These are phyloP conservation scores for Ogataea allantospora DNA, from an alignment of 805 yeast species.

Conservation along the genomic window DNA sequence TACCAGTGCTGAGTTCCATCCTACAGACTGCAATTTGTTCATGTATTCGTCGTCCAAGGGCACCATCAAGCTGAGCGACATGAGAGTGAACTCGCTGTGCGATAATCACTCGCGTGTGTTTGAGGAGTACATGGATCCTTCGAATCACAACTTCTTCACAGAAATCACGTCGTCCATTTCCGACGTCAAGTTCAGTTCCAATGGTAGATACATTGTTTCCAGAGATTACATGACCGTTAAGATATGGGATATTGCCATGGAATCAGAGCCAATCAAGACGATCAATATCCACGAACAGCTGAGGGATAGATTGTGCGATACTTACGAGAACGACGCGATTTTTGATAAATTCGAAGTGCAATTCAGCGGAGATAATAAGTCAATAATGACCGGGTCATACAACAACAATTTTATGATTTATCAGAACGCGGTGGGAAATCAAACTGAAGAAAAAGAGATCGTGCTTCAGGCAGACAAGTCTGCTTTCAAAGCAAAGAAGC, in stretches of 20 bases:
- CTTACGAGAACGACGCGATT: constrained; percentile 97
- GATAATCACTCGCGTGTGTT: constrained; percentile 83
- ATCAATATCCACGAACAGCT: constrained; percentile 94
- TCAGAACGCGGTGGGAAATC: constrained; percentile 63
- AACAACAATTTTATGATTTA: constrained; percentile 96
- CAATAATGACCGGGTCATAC: constrained; percentile 96
- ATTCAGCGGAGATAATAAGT: constrained; percentile 87
- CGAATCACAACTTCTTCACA: constrained; percentile 91
- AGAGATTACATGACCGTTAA: constrained; percentile 97
- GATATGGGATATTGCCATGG: constrained; percentile 98
- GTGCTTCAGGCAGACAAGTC: constrained; percentile 96
- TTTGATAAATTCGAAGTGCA: constrained; percentile 98
- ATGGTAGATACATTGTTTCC: constrained; percentile 93
- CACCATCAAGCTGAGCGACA: constrained; percentile 90
- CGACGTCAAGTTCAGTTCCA: constrained; percentile 87
- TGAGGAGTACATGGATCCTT: constrained; percentile 92
- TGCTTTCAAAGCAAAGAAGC: constrained; percentile 82
- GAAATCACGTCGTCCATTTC: constrained; percentile 94
- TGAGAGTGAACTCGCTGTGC: constrained; percentile 93
- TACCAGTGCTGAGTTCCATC: constrained; percentile 96
- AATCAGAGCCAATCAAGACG: constrained; percentile 88
- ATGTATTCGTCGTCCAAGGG: constrained; percentile 97
- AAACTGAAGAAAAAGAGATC: constrained; percentile 54
- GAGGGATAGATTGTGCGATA: constrained; percentile 90
- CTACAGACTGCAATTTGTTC: constrained; percentile 84